Percentiles rank a stretch among this genome's conserved stretches.
Conservation (phyloP, 768 basidiomycete species). For the Phylloporus sp. region DNA sequence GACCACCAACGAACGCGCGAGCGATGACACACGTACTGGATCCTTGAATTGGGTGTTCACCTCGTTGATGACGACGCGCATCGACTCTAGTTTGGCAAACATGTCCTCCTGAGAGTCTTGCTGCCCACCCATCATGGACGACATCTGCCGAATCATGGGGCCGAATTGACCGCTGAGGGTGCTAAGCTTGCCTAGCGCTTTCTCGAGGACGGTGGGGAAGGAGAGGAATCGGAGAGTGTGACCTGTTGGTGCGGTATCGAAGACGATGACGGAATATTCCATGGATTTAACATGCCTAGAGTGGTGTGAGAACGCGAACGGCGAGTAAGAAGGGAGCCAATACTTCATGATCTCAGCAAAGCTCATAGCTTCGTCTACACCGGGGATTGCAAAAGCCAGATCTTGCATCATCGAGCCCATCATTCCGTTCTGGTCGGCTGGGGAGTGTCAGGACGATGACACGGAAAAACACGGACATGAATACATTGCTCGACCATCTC, state of each 20-base stretch:
- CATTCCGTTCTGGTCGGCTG: constrained; percentile 85
- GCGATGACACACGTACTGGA: constrained; percentile 53
- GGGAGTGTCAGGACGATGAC: not conserved
- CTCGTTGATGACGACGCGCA: constrained; percentile 96
- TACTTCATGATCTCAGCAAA: constrained; percentile 99
- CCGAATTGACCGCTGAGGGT: constrained; percentile 92
- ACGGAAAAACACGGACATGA: not conserved
- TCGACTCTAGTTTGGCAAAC: constrained; percentile 96
- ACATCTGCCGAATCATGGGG: constrained; percentile 96
- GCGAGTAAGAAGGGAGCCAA: not conserved
- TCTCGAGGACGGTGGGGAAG: constrained; percentile 97
- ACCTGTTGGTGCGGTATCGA: constrained; percentile 98
- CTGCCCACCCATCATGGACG: constrained; percentile 92
- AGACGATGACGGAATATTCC: constrained; percentile 99
- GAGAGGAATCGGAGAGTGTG: constrained; percentile 97
- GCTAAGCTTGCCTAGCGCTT: constrained; percentile 92
- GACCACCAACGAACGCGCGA: not conserved
- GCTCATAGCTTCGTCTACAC: constrained; percentile 99
- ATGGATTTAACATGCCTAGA: constrained; percentile 97
- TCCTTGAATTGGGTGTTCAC: constrained; percentile 99
- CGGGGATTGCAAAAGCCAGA: constrained; percentile 96
- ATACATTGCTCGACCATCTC: constrained; percentile 98
- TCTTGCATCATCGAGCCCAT: constrained; percentile 99
- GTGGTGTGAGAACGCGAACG: not conserved
- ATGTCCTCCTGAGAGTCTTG: constrained; percentile 92